phyloP scores from a whole-genome alignment of 371 early-diverging fungal genomes.

The Amoeboaphelidium protococcarum region DNA sequence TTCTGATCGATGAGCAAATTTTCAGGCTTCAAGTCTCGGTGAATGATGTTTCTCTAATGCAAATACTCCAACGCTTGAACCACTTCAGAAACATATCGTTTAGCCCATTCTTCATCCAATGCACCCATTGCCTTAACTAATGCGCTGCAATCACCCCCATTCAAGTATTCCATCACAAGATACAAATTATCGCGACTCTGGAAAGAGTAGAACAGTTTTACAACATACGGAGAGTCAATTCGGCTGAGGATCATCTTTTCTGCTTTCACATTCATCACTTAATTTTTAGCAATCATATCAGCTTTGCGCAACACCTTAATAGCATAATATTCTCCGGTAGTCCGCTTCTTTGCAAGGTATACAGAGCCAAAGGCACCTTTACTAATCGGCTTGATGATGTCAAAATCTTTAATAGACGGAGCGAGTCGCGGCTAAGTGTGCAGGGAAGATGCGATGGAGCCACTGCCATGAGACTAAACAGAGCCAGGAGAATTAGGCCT shows the following conservation, averaged over 20 bases:
- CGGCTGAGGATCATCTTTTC: conserved; percentile 59
- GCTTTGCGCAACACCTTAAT: conserved; percentile 67
- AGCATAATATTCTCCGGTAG: conserved; percentile 63
- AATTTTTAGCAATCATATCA: conserved; percentile 80
- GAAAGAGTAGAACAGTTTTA: conserved; percentile 72
- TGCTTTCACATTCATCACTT: conserved; percentile 64
- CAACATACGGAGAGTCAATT: conserved; percentile 76
- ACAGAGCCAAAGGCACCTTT: conserved; percentile 80
- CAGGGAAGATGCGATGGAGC: too few species aligned
- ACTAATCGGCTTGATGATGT: conserved; percentile 69
- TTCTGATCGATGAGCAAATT: conserved; percentile 63
- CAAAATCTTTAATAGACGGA: conserved; percentile 64
- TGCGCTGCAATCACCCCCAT: conserved; percentile 85
- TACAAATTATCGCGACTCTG: conserved; percentile 73
- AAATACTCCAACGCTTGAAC: conserved; percentile 73
- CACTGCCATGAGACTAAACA: too few species aligned
- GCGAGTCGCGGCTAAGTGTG: conserved; percentile 13
- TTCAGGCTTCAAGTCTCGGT: conserved; percentile 50
- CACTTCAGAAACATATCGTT: conserved; percentile 79
- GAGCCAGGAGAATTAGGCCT: too few species aligned
- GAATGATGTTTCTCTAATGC: conserved; percentile 51
- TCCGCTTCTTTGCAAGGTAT: conserved; percentile 49
- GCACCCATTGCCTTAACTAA: conserved; percentile 57
- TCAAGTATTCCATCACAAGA: conserved; percentile 81
- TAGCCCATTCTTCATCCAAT: conserved; percentile 67